Conservation (phyloP, 2,329 filamentous ascomycete species). For the Aspergillus sp. region DNA sequence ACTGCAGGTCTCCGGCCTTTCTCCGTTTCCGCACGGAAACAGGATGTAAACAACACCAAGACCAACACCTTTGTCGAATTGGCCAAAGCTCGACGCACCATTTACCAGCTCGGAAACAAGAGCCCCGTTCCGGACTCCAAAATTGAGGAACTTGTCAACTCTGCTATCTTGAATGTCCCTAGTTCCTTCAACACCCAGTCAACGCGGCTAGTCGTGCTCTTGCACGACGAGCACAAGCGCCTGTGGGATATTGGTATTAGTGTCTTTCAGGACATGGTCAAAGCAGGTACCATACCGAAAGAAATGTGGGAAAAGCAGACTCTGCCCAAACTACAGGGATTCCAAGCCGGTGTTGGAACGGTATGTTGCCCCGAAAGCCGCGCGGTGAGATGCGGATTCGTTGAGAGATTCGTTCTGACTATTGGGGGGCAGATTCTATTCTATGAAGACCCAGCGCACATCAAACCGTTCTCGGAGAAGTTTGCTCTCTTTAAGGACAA, state of each 20-base stretch:
- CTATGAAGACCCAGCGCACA: conserved; percentile 73
- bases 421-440: conserved; percentile 62
- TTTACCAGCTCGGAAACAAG: conserved; percentile 37
- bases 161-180: conserved; percentile 67
- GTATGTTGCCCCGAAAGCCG: conserved; percentile 44
- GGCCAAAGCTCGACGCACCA: conserved; percentile 35
- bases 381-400: conserved; percentile 29
- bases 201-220: conserved; percentile 73
- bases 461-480: conserved; percentile 66
- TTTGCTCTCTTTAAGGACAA: conserved; percentile 74
- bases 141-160: conserved; percentile 38
- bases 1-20: conserved; percentile 13
- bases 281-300: conserved; percentile 46
- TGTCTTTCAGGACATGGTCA: conserved; percentile 67
- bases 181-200: conserved; percentile 88
- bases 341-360: conserved; percentile 73
- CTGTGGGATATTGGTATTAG: conserved; percentile 76
- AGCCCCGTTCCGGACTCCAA: conserved; percentile 36
- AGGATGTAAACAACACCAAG: background rate
- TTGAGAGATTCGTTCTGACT: background rate
- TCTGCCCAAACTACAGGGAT: conserved; percentile 53
- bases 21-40: conserved; percentile 6
- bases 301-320: conserved; percentile 57
- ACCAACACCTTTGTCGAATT: conserved; percentile 30
- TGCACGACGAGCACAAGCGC: conserved; percentile 80